Evolutionary conservation across 73 alveolate species (phyloP).

Genomic region (Tetrahymena borealis): DNA sequence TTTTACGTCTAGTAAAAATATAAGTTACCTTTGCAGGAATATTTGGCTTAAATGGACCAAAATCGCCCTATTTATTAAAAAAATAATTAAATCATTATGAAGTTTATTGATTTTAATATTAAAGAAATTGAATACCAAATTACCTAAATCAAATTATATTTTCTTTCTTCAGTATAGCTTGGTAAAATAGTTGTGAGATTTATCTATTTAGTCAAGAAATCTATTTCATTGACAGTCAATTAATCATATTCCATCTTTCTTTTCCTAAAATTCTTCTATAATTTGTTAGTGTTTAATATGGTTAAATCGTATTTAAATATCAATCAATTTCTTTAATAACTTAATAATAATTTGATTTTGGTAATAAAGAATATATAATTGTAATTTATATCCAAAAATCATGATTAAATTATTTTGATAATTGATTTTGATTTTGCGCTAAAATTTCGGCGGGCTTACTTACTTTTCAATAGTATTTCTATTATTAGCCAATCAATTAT

Average conservation of each 20-base stretch:
- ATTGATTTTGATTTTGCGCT: neutral
- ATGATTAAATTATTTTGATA: neutral
- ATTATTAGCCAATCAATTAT: too few species aligned
- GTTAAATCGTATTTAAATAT: too few species aligned
- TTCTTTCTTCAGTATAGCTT: neutral
- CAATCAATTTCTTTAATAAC: too few species aligned
- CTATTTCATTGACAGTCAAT: neutral
- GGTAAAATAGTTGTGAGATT: neutral
- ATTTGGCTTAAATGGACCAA: constrained; percentile 36
- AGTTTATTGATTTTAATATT: too few species aligned
- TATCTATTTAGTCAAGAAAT: neutral
- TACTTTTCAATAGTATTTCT: too few species aligned
- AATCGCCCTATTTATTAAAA: constrained; percentile 12
- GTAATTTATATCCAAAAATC: too few species aligned
- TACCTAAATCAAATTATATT: neutral
- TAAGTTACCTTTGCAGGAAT: neutral
- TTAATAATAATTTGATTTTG: too few species aligned
- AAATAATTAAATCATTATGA: neutral
- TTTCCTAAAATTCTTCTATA: too few species aligned
- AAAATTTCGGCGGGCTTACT: constrained; percentile 1
- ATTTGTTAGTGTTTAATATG: too few species aligned
- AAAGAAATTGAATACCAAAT: neutral
- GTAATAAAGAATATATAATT: too few species aligned
- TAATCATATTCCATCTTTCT: neutral
- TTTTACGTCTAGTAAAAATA: neutral